Base-by-base conservation (phyloP, 768 basidiomycete species). In the Steccherinum ochraceum region DNA sequence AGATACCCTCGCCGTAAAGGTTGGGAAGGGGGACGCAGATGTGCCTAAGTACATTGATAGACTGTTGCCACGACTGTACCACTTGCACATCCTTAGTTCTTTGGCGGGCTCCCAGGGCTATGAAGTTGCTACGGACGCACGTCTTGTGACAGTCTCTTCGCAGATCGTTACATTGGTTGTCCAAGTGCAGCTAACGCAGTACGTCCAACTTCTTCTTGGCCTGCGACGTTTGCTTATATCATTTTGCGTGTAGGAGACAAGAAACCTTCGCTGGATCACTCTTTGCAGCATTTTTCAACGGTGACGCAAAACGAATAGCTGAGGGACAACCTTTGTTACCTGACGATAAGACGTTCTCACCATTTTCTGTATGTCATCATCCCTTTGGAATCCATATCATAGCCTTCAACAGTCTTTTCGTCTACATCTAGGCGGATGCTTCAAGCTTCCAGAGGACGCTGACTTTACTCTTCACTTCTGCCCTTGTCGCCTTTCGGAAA, bases 11-110 rank as follows among this genome's bases (percentile, higher is more conserved):
- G 59, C 67, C 10, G 58, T 55, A 16, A 88, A 88, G 64, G 69
- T 75, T 5, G 61, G 63, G 2, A 50, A 46, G n/a, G 63, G 62
- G 1, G 60, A 95, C 63, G 61, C 69, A 0, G 96, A 98, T 61
- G 75, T 97, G 16, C 67, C 78, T 0, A 91, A 87, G 66, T 92
- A 93, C 60, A 74, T 86, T 27, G 89, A 96, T 56, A 73, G 74
- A 18, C 69, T 98, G 1, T 75, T 93, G 2, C 81, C 86, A 13
- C 71, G 77, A 24, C 60, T 98, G 3, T 90, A 82, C 59, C 80
- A 81, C 46, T 64, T 95, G 24, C 76, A 80, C 49, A 60, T 82
- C n/a, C 61, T 64, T 30, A 72, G 73, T 11, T 68, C 75, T 1
- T 51, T 70, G 12, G 49, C 54, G 40, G 58, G 55, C 24, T 55